Evolutionary conservation across 768 basidiomycete genomes (phyloP).

Genomic region (Lactarius hengduanensis): DNA sequence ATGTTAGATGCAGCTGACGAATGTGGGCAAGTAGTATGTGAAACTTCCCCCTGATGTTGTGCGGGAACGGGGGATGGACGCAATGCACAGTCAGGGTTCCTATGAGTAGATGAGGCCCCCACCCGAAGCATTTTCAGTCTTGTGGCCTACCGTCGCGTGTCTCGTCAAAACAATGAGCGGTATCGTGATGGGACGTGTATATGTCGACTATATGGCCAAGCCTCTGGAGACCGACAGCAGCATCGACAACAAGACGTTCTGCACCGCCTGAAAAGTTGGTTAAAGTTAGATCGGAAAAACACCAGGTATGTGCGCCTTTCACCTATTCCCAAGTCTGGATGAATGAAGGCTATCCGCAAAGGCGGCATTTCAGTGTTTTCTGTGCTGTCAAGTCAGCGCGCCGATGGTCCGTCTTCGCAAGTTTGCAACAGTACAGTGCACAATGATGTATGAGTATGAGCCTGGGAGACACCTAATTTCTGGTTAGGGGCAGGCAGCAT

Average conservation of each 20-base stretch:
- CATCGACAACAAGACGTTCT: constrained; percentile 92
- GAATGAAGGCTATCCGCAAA: no score
- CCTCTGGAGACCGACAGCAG: constrained; percentile 82
- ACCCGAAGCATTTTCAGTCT: not conserved
- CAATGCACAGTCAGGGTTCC: constrained; percentile 79
- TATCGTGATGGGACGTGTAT: constrained; percentile 92
- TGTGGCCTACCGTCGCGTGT: constrained; percentile 73
- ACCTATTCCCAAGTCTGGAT: constrained; percentile 81
- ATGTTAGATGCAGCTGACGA: constrained; percentile 80
- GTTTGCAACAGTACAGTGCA: no score
- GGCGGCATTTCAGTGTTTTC: no score
- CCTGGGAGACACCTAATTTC: no score
- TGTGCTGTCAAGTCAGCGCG: no score
- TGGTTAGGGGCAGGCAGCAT: no score
- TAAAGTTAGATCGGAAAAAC: not conserved
- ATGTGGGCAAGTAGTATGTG: constrained; percentile 89
- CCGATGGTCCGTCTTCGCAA: no score
- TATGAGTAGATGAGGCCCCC: constrained; percentile 34
- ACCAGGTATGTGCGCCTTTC: constrained; percentile 19
- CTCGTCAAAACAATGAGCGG: constrained; percentile 87
- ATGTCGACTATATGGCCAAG: constrained; percentile 87
- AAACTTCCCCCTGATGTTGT: constrained; percentile 73
- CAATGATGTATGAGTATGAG: no score
- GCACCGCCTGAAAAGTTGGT: constrained; percentile 73
- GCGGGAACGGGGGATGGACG: constrained; percentile 73